Percentiles rank a stretch among this genome's conserved stretches.
Evolutionary conservation across 306 rosid species (phyloP).

Genomic region (Gynostemma pentaphyllum): DNA sequence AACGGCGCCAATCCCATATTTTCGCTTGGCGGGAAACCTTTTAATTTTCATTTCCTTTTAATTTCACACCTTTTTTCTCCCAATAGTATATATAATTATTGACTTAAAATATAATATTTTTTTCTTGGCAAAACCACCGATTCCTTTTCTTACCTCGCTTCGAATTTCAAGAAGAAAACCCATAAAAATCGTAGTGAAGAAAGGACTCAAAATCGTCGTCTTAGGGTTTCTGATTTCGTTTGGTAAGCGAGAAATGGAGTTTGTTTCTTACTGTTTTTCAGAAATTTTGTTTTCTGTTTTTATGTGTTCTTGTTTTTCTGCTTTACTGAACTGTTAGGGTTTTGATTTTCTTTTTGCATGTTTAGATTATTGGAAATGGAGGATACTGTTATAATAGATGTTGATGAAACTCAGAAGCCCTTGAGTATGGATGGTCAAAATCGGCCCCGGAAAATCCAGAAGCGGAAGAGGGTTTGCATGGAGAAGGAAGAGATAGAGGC

Average conservation of each 20-base stretch:
- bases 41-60: neutral
- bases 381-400: conserved; percentile 19
- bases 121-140: neutral
- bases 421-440: conserved; percentile 14
- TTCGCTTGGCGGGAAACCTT: conserved; percentile 9
- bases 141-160: too few species aligned
- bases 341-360: conserved; percentile 1
- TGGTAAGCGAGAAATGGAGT: neutral
- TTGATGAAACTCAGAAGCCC: conserved; percentile 15
- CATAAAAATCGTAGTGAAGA: neutral
- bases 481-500: conserved; percentile 31
- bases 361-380: conserved; percentile 22
- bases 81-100: conserved; percentile 4
- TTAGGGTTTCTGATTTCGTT: neutral
- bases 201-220: neutral
- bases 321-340: neutral
- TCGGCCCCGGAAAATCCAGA: conserved; percentile 31
- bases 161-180: neutral
- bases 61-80: neutral
- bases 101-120: neutral
- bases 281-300: neutral
- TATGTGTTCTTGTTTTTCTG: neutral
- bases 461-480: conserved; percentile 40
- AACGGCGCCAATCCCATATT: neutral
- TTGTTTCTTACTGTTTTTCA: neutral